A percentile compares a stretch with the other conserved stretches of the same genome.
Evolutionary conservation across 2,329 filamentous ascomycete genomes (phyloP).

Genomic region (Aspergillus thermomutatus): DNA sequence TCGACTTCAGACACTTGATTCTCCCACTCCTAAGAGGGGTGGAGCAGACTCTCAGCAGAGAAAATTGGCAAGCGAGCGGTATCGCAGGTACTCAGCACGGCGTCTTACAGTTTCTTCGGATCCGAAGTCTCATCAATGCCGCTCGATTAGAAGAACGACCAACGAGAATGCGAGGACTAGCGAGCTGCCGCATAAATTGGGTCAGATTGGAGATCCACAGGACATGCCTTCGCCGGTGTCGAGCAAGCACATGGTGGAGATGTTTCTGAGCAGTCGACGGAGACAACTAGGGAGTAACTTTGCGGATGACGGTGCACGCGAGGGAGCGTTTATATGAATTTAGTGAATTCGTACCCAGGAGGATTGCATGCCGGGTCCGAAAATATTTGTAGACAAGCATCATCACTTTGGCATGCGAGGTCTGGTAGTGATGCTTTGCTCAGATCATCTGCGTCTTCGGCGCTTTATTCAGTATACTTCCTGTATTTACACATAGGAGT

Average conservation of each 20-base stretch:
- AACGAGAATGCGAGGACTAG: slow-evolving; percentile 30
- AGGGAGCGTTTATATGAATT: slow-evolving; percentile 27
- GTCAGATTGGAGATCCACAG: slow-evolving; percentile 18
- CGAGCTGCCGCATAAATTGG: slow-evolving; percentile 12
- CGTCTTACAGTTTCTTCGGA: slow-evolving; percentile 20
- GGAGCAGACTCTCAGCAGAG: slow-evolving; percentile 14
- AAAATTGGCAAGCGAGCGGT: slow-evolving; percentile 18
- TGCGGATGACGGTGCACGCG: slow-evolving; percentile 14
- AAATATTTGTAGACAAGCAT: not conserved
- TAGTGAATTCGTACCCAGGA: not conserved
- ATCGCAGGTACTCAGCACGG: slow-evolving; percentile 20
- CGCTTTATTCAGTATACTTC: not conserved
- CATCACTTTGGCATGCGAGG: not conserved
- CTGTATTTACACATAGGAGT: not conserved
- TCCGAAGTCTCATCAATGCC: slow-evolving; percentile 21
- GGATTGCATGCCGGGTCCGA: not conserved
- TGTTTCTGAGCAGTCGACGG: slow-evolving; percentile 35
- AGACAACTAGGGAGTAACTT: slow-evolving; percentile 16
- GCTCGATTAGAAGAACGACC: slow-evolving; percentile 20
- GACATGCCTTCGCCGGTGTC: slow-evolving; percentile 25
- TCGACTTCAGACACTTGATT: slow-evolving; percentile 21
- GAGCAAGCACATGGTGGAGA: slow-evolving; percentile 37
- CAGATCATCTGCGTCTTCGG: not conserved
- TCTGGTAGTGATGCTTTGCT: not conserved
- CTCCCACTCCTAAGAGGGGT: slow-evolving; percentile 28